Evolutionary conservation across 2,329 filamentous ascomycete species (phyloP), one percentile per base, ranked within the genome.

Genomic region (Colletotrichum sp.): DNA sequence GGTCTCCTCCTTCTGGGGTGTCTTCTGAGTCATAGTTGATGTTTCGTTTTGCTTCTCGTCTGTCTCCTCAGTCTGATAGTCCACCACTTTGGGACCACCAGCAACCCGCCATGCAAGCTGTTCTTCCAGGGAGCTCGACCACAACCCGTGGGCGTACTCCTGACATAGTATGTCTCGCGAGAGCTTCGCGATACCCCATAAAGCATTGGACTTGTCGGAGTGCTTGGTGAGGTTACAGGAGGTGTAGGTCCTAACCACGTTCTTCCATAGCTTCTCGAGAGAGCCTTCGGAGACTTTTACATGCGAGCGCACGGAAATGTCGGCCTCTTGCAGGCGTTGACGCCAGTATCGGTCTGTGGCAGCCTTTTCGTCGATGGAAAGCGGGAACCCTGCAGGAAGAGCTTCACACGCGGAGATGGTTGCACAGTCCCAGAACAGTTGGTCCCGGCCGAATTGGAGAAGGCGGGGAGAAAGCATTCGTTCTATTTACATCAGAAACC

Each of bases 361-460:
- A 26, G 71, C 67, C 21, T n/a, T 36, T n/a, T 8, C n/a, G 21
- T 74, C 71, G 12, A 74, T 28, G 18, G 66, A 18, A 2, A 43
- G 10, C 4, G 79, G 76, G 10, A 81, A 67, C 3, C 79, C 79
- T 0, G 14, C 7, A 1, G 79, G 79, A 7, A 79, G 71, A 2
- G 61, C 34, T 43, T 80, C 79, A 67, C 76, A 77, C 1, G 78
- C 79, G 10, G 66, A 75, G 18, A 74, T 14, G 5, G 73, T 77
- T 13, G 77, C 76, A 48, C 79, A 81, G 68, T 81, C 78, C 79
- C 79, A 81, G 69, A 80, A 78, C 0, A 80, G 58, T 21, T 81
- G 79, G 3, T 28, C 18, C 0, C 16, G 7, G 3, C 75, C 67
- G 48, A 79, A 81, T 38, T 81, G 79, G 1, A 81, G 59, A 4